Base-by-base conservation (phyloP, 2,329 filamentous ascomycete genomes). In the Claviceps maximensis region DNA sequence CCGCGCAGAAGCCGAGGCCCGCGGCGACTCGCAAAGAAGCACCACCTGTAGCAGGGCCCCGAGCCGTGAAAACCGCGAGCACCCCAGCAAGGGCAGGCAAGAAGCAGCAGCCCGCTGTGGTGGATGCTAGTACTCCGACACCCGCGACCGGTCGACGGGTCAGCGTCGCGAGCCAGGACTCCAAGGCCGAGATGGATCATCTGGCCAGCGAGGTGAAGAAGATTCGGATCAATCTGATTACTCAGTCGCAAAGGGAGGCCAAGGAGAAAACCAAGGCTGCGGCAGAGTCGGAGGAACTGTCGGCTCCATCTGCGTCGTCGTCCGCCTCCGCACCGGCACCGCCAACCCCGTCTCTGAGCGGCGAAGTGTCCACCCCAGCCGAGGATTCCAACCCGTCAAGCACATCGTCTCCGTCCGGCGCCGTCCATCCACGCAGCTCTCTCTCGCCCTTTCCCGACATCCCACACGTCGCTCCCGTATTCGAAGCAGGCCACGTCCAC, bases 151-250 rank as follows among this genome's bases (percentile, higher is more conserved):
- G 53, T n/a, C 36, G 51, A 6, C 41, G 40, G 12, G 36, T 50
- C n/a, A 38, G 38, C 17, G 40, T 50, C 8, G 57, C 51, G 2
- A 49, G 57, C 29, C 50, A 58, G n/a, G 48, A 57, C 25, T 42
- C 50, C 4, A 58, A 55, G 2, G 67, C 72, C 48, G 75, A 75
- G 49, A 62, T 84, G 38, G 77, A 82, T 51, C 74, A 68, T 49
- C 71, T 84, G 55, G 77, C 79, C 0, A 71, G 69, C 38, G 75
- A 77, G 1, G 77, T 83, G 74, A 82, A 78, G 62, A 81, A 77
- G 63, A 78, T 84, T 54, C 82, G 77, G 61, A 79, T 84, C 59
- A 82, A 77, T 51, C 63, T 83, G 25, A 70, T 82, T 41, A 81
- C 78, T 1, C 74, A 80, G 55, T 72, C 78, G 41, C 76, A 82